Conservation (phyloP, 306 rosid genomes). For the Erythrophleum fordii region DNA sequence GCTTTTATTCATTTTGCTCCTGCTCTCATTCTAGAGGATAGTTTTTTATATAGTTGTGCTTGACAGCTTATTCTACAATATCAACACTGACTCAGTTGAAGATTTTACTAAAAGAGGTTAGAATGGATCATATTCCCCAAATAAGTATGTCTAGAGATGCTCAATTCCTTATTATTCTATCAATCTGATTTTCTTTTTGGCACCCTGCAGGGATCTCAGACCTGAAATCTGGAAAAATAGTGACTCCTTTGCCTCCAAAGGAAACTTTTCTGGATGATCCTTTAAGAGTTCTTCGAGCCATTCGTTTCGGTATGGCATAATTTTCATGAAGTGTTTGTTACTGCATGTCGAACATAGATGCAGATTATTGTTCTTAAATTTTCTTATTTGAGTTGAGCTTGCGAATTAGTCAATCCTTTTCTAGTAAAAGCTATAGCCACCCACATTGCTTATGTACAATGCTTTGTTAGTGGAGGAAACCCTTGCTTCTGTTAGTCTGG, state of each 20-base stretch:
- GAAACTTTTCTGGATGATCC: slow-evolving; percentile 95
- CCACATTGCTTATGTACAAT: not conserved
- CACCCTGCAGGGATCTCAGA: slow-evolving; percentile 67
- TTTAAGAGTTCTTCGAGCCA: slow-evolving; percentile 90
- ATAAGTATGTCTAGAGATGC: slow-evolving; percentile 30
- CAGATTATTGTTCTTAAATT: not conserved
- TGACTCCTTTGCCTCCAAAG: slow-evolving; percentile 88
- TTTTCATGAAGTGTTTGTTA: slow-evolving; percentile 7
- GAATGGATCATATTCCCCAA: slow-evolving; percentile 37
- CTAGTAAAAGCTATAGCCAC: not conserved
- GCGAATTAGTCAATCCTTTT: not conserved
- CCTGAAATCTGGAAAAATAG: slow-evolving; percentile 83
- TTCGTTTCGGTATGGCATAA: slow-evolving; percentile 73
- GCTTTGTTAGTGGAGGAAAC: not conserved
- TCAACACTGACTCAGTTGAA: slow-evolving; percentile 79
- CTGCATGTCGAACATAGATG: not conserved
- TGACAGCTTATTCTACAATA: slow-evolving; percentile 88
- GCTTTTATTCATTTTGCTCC: not conserved
- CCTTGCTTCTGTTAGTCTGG: not conserved
- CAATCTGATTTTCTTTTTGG: slow-evolving; percentile 30
- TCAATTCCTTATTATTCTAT: not conserved
- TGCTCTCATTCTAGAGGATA: slow-evolving; percentile 20
- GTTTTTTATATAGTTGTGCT: slow-evolving; percentile 35
- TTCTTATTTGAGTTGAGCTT: not conserved
- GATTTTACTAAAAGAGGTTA: slow-evolving; percentile 85